These are phyloP conservation scores for Dryas drummondii DNA, from an alignment of 306 rosid species.

Conservation along the genomic window DNA sequence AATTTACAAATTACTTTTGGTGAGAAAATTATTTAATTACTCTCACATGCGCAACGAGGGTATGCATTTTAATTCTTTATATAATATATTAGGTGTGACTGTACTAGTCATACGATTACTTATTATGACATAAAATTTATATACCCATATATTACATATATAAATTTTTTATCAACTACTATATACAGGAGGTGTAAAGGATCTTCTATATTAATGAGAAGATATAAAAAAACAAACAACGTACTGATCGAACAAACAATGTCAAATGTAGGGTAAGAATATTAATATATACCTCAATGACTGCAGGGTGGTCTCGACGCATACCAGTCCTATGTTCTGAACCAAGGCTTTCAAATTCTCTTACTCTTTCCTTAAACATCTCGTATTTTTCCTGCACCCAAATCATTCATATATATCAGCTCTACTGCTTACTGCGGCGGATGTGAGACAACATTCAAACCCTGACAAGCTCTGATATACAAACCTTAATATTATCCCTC, in stretches of 20 bases:
- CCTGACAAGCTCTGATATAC: background rate
- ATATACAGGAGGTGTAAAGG: background rate
- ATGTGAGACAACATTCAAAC: no score
- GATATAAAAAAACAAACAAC: no score
- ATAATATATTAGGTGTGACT: no score
- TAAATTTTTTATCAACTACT: background rate
- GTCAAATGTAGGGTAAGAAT: no score
- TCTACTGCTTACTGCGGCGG: background rate
- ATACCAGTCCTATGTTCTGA: conserved; percentile 17
- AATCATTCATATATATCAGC: background rate
- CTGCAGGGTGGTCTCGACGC: conserved; percentile 42
- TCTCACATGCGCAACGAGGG: no score
- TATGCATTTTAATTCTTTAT: no score
- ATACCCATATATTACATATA: no score
- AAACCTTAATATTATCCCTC: conserved; percentile 39
- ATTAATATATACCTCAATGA: conserved; percentile 42
- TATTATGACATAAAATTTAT: no score
- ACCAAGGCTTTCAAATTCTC: conserved; percentile 3
- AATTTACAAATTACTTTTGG: no score
- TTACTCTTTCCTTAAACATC: conserved; percentile 37
- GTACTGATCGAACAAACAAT: no score
- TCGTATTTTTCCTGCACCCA: conserved; percentile 49
- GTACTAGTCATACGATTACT: no score
- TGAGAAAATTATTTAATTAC: no score
- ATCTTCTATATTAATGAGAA: background rate